Evolutionary conservation across 139 green algal genomes (phyloP).

Genomic region (Desmodesmus armatus): DNA sequence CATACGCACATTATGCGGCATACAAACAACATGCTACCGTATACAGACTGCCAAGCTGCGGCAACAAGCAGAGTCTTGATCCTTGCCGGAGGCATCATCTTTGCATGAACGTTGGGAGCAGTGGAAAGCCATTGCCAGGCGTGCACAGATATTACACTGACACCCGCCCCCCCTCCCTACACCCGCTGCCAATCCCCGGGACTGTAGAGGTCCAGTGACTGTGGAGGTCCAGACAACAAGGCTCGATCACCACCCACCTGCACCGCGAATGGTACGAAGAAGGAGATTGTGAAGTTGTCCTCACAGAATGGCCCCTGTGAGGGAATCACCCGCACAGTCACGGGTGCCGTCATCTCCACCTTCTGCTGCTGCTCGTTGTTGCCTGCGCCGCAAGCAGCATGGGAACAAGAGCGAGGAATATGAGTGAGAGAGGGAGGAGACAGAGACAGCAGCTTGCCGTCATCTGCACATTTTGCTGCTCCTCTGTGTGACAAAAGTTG

Average conservation of each 20-base stretch:
- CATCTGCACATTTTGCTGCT: no score
- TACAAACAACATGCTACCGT: not conserved
- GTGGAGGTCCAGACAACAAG: not conserved
- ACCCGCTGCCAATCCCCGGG: not conserved
- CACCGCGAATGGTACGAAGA: conserved; percentile 77
- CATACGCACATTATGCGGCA: not conserved
- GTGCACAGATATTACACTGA: no score
- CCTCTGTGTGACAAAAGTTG: no score
- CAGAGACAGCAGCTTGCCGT: no score
- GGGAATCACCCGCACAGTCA: conserved; percentile 51
- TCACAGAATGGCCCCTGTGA: conserved; percentile 45
- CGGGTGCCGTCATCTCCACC: conserved; percentile 81
- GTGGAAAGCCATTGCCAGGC: no score
- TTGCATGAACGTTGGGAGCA: no score
- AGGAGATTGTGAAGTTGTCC: conserved; percentile 78
- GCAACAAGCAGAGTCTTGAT: no score
- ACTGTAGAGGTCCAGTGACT: not conserved
- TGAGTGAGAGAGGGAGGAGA: no score
- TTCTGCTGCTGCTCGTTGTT: conserved; percentile 67
- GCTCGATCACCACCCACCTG: no score
- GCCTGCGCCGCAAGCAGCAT: no score
- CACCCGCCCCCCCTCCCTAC: no score
- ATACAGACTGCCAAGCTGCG: not conserved
- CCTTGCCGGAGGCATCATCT: no score
- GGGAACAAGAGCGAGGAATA: not conserved